Evolutionary conservation across 1,284 basidiomycete species (phyloP).

Genomic region (Rhodotorula sp.): DNA sequence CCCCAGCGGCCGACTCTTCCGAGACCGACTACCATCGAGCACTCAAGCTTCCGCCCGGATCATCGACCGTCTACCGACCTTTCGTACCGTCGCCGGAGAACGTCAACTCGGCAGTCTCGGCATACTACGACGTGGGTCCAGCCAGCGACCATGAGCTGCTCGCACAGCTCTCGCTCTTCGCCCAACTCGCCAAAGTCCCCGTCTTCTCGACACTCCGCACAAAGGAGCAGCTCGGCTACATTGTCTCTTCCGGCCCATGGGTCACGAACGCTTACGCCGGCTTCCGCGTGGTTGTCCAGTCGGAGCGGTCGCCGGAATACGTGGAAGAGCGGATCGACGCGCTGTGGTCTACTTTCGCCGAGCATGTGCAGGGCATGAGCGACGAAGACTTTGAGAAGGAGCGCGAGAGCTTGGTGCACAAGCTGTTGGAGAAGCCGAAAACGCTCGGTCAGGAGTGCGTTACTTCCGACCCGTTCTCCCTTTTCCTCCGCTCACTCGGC

Average conservation of each 20-base stretch:
- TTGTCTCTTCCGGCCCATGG: slow-evolving; percentile 60
- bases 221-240: slow-evolving; percentile 96
- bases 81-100: slow-evolving; percentile 79
- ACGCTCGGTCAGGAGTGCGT: slow-evolving; percentile 61
- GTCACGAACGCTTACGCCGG: slow-evolving; percentile 57
- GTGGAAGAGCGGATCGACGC: slow-evolving; percentile 84
- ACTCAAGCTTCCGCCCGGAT: slow-evolving; percentile 53
- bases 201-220: slow-evolving; percentile 81
- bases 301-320: slow-evolving; percentile 77
- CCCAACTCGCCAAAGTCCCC: slow-evolving; percentile 81
- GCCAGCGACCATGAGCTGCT: slow-evolving; percentile 55
- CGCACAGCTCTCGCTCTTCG: slow-evolving; percentile 51
- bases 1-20: slow-evolving; percentile 48
- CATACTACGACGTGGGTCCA: slow-evolving; percentile 57
- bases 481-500: background rate
- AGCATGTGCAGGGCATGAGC: slow-evolving; percentile 54
- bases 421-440: slow-evolving; percentile 69
- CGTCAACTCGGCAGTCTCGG: slow-evolving; percentile 71
- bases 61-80: slow-evolving; percentile 68
- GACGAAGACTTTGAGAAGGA: slow-evolving; percentile 62
- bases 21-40: slow-evolving; percentile 30
- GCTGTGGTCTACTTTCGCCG: slow-evolving; percentile 71
- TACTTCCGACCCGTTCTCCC: background rate
- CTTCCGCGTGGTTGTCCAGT: slow-evolving; percentile 84
- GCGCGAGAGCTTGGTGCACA: slow-evolving; percentile 61